Percentiles rank a stretch among this genome's conserved stretches.
phyloP scores from a whole-genome alignment of 352 stramenopile genomes.

The Lagenidium giganteum region DNA sequence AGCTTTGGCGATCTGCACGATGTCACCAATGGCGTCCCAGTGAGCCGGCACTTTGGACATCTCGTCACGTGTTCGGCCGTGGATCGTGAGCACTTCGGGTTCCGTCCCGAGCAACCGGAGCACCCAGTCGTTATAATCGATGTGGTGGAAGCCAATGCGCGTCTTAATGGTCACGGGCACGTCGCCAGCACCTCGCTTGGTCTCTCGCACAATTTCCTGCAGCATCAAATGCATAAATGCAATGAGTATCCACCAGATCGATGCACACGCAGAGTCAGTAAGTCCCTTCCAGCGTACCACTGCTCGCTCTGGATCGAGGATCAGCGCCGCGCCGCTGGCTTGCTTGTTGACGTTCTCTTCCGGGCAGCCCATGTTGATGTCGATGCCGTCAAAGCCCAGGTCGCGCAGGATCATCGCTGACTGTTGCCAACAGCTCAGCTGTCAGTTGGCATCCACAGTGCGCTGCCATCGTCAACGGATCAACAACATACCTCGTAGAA shows the following conservation, averaged over 20 bases:
- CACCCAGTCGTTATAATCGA: conserved; percentile 80
- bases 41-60: conserved; percentile 81
- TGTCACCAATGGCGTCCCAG: conserved; percentile 77
- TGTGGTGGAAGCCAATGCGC: conserved; percentile 69
- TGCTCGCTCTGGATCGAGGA: conserved; percentile 52
- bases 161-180: conserved; percentile 78
- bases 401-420: conserved; percentile 72
- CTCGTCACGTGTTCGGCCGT: conserved; percentile 71
- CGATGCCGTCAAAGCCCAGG: conserved; percentile 79
- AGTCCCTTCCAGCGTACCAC: conserved; percentile 16
- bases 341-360: conserved; percentile 78
- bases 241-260: too few species aligned
- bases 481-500: conserved; percentile 60
- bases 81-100: conserved; percentile 69
- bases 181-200: conserved; percentile 57
- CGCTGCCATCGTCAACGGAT: background rate
- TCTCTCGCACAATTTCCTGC: conserved; percentile 59
- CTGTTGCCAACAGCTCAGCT: conserved; percentile 14
- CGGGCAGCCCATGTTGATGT: conserved; percentile 86
- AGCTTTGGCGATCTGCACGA: conserved; percentile 48
- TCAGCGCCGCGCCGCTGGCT: conserved; percentile 63
- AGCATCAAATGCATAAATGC: too few species aligned
- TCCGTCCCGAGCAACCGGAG: conserved; percentile 57
- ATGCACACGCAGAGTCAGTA: too few species aligned
- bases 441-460: too few species aligned